Evolutionary conservation across 78 protist genomes (phyloP).

Genomic region (Dictyostelium brefeldianum): DNA sequence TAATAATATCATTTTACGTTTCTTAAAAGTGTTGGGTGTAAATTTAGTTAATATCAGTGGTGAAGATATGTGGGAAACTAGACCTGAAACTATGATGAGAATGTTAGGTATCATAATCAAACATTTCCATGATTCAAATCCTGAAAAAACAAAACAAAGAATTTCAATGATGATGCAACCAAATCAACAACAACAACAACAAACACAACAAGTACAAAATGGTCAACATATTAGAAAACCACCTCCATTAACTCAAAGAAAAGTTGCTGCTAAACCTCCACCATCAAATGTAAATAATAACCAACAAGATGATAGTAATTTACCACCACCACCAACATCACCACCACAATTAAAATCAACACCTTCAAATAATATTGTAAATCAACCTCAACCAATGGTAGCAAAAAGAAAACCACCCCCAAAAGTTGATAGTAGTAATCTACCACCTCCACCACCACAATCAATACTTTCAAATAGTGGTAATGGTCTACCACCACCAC

Average conservation of each 20-base stretch:
- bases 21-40: constrained; percentile 61
- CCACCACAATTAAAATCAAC: not conserved
- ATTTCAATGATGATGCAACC: constrained; percentile 13
- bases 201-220: not conserved
- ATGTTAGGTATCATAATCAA: constrained; percentile 56
- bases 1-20: constrained; percentile 63
- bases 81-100: constrained; percentile 79
- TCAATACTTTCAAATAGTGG: not conserved
- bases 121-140: constrained; percentile 49
- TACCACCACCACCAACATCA: constrained; percentile 13
- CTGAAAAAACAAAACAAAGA: constrained; percentile 60
- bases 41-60: constrained; percentile 68
- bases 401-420: constrained; percentile 65
- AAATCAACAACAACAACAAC: not conserved
- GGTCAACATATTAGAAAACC: not conserved
- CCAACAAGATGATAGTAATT: not conserved
- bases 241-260: constrained; percentile 25
- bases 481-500: not conserved
- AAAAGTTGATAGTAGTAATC: not conserved
- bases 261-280: not conserved
- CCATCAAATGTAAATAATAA: not conserved
- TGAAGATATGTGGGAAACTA: constrained; percentile 76
- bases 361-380: not conserved
- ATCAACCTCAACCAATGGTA: constrained; percentile 11
- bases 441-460: constrained; percentile 4